These are phyloP conservation scores for Dendrobium nobile DNA, from an alignment of 106 monocot genomes.

Conservation along the genomic window DNA sequence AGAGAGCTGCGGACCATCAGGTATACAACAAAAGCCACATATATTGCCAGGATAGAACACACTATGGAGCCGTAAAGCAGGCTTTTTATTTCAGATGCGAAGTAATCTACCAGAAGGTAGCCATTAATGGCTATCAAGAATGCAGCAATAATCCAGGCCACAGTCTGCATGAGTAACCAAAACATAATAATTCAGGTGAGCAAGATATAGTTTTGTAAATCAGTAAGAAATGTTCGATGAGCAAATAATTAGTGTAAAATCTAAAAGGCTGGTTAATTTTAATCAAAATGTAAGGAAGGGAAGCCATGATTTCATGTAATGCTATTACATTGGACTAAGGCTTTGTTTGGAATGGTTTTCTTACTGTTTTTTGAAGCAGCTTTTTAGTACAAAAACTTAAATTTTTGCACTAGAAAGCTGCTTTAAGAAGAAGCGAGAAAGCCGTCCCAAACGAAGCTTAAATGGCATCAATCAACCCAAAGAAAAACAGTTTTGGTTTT, in stretches of 20 bases:
- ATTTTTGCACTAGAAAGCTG: too few relatives aligned
- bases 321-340: background rate
- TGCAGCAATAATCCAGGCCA: conserved; percentile 44
- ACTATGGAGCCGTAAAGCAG: conserved; percentile 19
- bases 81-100: conserved; percentile 32
- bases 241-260: background rate
- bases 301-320: background rate
- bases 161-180: conserved; percentile 11
- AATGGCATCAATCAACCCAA: too few relatives aligned
- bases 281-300: background rate
- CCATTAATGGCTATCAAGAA: conserved; percentile 47
- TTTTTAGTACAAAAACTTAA: too few relatives aligned
- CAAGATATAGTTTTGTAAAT: background rate
- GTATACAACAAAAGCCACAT: conserved; percentile 35
- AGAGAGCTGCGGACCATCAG: conserved; percentile 18
- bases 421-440: too few relatives aligned
- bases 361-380: too few relatives aligned
- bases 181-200: background rate
- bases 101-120: conserved; percentile 47
- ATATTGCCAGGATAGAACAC: conserved; percentile 15
- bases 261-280: too few relatives aligned
- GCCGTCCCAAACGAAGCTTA: too few relatives aligned
- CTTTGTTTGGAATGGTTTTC: too few relatives aligned
- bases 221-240: background rate
- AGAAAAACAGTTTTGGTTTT: too few relatives aligned